Evolutionary conservation across 805 yeast genomes (phyloP), one percentile per base, ranked within the genome.

Genomic region (Kodamaea fukazawae): DNA sequence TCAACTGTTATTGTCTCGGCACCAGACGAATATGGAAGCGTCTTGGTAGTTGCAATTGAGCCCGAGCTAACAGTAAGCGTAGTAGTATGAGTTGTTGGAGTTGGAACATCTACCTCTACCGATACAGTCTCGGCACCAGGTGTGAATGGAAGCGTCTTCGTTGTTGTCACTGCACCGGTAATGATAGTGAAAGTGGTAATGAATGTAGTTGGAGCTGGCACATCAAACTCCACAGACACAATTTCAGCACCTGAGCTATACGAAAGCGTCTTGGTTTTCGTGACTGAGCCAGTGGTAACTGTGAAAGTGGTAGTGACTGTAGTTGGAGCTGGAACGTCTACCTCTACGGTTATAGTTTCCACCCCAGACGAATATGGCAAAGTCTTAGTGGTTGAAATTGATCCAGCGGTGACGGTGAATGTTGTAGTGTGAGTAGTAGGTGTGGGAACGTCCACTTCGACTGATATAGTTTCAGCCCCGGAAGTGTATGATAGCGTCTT

Each of bases 181-280:
- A 37, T 20, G 4, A 33, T 13, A 16, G 44, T 28, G 4, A 25
- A 27, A 7, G 40, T 28, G 26, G 31, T 30, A 12, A 7, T 6
- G 12, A 22, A 22, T 22, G 16, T 14, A 11, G 18, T 18, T 22
- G 28, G 30, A 11, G 30, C 12, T 15, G 42, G 42, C 27, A 34
- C 29, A n/a, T 28, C 26, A 3, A 33, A 28, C 11, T 27, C 42
- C 10, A 39, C 42, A 2, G 40, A 30, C 10, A 41, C 16, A 9
- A 36, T 36, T 11, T 8, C 10, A 11, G n/a, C 36, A 4, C 29
- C 40, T 22, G 27, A 16, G 15, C 17, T 25, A 11, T n/a, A 13
- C 7, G 44, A 40, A 7, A 35, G 18, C 5, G 45, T 42, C 18
- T 30, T 25, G 6, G 42, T 36, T 20, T 25, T 33, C 2, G 37